Base-by-base conservation (phyloP, 768 basidiomycete species). In the Boletus reticulatus region DNA sequence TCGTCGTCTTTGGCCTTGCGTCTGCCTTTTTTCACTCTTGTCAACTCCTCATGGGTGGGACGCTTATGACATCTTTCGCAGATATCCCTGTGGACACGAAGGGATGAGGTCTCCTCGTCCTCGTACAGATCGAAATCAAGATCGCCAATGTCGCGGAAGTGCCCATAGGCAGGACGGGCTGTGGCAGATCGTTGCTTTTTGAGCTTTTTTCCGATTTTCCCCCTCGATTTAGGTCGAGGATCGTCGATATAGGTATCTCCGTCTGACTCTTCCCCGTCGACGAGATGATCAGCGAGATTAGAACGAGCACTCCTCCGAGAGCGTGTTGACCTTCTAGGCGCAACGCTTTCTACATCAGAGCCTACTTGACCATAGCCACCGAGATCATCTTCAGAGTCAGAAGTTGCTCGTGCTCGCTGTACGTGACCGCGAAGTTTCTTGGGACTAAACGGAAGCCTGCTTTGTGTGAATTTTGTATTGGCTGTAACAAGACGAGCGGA, bases 31-130 rank as follows among this genome's bases (percentile, higher is more conserved):
- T 75, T 82, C 48, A 74, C 74, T 61, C 73, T 78, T 38, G 29
- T 68, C 48, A 88, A 62, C 39, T 79, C 74, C 34, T 75, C 59
- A 63, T 92, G 85, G 24, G 85, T 78, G 4, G 90, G 88, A 41
- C 59, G 61, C 20, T 72, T 68, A 55, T 83, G 82, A 57, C 90
- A 92, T 66, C 84, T 92, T 67, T 91, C 89, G 67, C 90, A 92
- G 1, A 80, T 69, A 43, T 70, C 59, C 45, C 88, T 79, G 70
- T 92, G 90, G 13, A 69, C 72, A n/a, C 82, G 71, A 48, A 90
- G 73, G 20, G 78, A 65, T n/a, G 71, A 78, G 4, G 75, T 76
- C 32, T 83, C 83, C 31, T 85, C 82, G 50, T 87, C 84, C 13
- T 83, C 80, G 56, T 76, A 74, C 39, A 72, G 59, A 52, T 80